These are phyloP conservation scores for Macrotyloma uniflorum DNA, from an alignment of 306 rosid species.

Conservation along the genomic window DNA sequence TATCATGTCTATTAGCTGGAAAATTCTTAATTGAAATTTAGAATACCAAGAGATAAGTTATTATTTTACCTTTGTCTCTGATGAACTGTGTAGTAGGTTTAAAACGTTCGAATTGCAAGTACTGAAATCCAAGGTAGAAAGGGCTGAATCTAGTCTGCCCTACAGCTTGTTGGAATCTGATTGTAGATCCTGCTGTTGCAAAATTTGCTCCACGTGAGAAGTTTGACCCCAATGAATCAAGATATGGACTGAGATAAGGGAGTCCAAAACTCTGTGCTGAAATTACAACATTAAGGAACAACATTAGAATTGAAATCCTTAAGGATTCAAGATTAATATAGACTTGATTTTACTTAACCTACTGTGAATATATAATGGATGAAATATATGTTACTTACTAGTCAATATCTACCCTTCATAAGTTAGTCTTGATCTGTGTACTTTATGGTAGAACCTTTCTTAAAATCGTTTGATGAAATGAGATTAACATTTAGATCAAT, in stretches of 20 bases:
- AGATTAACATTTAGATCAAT: not conserved
- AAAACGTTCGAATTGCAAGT: constrained; percentile 37
- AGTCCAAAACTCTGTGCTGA: constrained; percentile 43
- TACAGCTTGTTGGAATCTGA: not conserved
- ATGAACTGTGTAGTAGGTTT: constrained; percentile 17
- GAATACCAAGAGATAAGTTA: not conserved
- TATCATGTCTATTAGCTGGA: not conserved
- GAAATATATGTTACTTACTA: not conserved
- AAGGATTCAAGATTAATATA: not conserved
- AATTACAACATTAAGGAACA: not conserved
- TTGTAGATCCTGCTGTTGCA: constrained; percentile 44
- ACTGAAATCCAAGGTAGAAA: constrained; percentile 44
- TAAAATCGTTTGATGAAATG: not conserved
- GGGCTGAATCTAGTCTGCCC: constrained; percentile 43
- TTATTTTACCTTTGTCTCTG: constrained; percentile 29
- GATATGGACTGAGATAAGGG: constrained; percentile 46
- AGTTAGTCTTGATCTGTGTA: not conserved
- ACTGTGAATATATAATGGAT: not conserved
- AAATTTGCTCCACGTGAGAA: constrained; percentile 50
- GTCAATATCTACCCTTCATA: not conserved
- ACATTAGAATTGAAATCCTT: no score
- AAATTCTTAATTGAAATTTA: not conserved
- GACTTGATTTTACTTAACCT: not conserved
- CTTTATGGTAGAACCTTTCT: not conserved
- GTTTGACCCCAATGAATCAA: constrained; percentile 48